A percentile compares a stretch with the other conserved stretches of the same genome.
These are phyloP conservation scores for Claviceps sp. DNA, from an alignment of 2,329 filamentous ascomycete species.

Conservation along the genomic window DNA sequence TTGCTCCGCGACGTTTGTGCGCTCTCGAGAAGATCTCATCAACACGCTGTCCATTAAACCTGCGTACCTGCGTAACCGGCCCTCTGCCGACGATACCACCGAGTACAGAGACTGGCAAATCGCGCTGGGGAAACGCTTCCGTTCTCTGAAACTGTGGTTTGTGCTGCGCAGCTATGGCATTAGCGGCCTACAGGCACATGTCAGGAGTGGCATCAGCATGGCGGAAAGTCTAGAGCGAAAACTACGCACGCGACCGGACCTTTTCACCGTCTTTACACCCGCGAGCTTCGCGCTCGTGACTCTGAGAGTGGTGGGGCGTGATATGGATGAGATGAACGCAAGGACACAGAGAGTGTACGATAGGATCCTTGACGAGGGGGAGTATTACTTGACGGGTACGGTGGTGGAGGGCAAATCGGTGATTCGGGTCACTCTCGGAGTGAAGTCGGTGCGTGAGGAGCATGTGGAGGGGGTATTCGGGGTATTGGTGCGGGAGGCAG, in stretches of 20 bases:
- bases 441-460: slow-evolving; percentile 55
- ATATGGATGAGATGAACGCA: slow-evolving; percentile 44
- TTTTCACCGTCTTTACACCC: slow-evolving; percentile 63
- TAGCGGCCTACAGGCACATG: slow-evolving; percentile 58
- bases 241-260: slow-evolving; percentile 44
- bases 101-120: slow-evolving; percentile 98
- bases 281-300: slow-evolving; percentile 72
- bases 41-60: slow-evolving; percentile 67
- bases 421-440: slow-evolving; percentile 66
- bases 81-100: slow-evolving; percentile 72
- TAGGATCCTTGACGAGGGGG: slow-evolving; percentile 55
- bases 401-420: slow-evolving; percentile 61
- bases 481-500: slow-evolving; percentile 51
- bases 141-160: slow-evolving; percentile 89
- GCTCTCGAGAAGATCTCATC: slow-evolving; percentile 62
- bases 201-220: slow-evolving; percentile 53
- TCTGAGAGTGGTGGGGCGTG: slow-evolving; percentile 41
- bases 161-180: slow-evolving; percentile 75
- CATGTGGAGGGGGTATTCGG: slow-evolving; percentile 64
- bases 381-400: slow-evolving; percentile 72
- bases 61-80: slow-evolving; percentile 68
- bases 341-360: slow-evolving; percentile 67
- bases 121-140: slow-evolving; percentile 77
- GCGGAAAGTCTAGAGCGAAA: slow-evolving; percentile 58
- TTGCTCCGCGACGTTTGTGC: slow-evolving; percentile 66